These are phyloP conservation scores for Neoascochyta sp. DNA, from an alignment of 2,329 filamentous ascomycete genomes.

Conservation along the genomic window DNA sequence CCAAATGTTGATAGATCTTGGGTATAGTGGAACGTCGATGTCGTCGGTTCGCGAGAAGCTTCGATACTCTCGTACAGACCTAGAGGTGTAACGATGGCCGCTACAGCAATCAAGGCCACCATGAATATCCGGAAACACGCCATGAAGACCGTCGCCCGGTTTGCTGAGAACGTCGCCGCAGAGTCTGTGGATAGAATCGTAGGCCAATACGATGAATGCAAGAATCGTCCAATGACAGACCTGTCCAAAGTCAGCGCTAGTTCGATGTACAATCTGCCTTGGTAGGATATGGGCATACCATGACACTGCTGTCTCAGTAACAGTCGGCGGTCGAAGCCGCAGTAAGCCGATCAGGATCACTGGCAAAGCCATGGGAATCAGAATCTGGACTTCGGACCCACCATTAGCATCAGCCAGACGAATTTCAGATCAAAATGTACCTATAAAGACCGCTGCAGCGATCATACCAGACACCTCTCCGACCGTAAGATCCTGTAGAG, in stretches of 20 bases:
- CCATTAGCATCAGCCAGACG: conserved; percentile 1
- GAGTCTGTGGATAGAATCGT: conserved; percentile 41
- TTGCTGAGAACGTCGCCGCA: conserved; percentile 28
- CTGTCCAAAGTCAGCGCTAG: conserved; percentile 30
- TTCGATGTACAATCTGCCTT: conserved; percentile 5
- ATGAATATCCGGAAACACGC: conserved; percentile 7
- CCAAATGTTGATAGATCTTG: conserved; percentile 40
- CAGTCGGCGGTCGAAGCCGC: conserved; percentile 1
- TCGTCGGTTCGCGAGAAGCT: conserved; percentile 8
- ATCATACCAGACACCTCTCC: conserved; percentile 43
- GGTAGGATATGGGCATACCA: conserved; percentile 25
- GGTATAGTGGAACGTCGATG: conserved; percentile 38
- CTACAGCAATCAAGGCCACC: conserved; percentile 37
- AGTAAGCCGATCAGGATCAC: conserved; percentile 8
- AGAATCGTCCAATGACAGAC: conserved; percentile 36
- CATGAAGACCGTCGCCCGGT: conserved; percentile 21
- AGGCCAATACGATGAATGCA: conserved; percentile 43
- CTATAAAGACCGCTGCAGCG: conserved; percentile 36
- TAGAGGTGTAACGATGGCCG: conserved; percentile 47
- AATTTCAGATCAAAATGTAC: conserved; percentile 11
- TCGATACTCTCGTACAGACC: conserved; percentile 45
- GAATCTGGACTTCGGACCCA: conserved; percentile 7
- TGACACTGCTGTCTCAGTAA: conserved; percentile 6
- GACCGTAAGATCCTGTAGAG: conserved; percentile 25
- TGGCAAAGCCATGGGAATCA: conserved; percentile 6